Conservation (phyloP, 1,284 basidiomycete species). For the Pholiota adiposa region DNA sequence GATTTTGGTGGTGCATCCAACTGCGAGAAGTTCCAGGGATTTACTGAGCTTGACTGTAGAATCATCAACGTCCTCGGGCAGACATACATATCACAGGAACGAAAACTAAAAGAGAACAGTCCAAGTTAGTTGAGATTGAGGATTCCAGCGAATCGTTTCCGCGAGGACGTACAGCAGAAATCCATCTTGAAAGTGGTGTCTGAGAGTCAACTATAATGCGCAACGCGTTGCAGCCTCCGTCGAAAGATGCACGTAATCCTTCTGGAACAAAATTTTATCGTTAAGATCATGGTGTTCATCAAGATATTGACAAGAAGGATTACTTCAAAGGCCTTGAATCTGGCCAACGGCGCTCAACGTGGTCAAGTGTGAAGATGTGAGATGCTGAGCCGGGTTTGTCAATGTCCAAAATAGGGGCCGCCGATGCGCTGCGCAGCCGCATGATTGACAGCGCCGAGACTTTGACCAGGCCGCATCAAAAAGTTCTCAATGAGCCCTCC, state of each 20-base stretch:
- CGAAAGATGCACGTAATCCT: background rate
- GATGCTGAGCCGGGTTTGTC: background rate
- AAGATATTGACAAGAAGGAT: background rate
- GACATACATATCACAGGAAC: conserved; percentile 36
- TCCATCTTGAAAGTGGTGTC: conserved; percentile 24
- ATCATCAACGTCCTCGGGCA: background rate
- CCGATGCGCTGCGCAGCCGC: background rate
- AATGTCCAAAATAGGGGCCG: conserved; percentile 1
- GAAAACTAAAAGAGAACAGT: conserved; percentile 30
- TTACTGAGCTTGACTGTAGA: background rate
- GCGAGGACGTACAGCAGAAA: conserved; percentile 27
- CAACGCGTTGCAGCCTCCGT: background rate
- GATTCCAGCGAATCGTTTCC: background rate
- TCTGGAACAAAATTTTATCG: background rate
- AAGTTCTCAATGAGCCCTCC: background rate
- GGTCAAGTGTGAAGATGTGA: conserved; percentile 7
- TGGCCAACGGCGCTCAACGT: background rate
- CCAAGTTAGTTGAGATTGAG: background rate
- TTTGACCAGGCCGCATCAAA: background rate
- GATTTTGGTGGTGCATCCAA: conserved; percentile 41
- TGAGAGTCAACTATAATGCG: background rate
- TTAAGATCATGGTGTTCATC: background rate
- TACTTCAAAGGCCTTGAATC: background rate
- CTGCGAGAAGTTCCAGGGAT: conserved; percentile 22
- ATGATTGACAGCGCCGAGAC: background rate